Evolutionary conservation across 2,329 filamentous ascomycete genomes (phyloP).

Genomic region (Monosporascus sp.): DNA sequence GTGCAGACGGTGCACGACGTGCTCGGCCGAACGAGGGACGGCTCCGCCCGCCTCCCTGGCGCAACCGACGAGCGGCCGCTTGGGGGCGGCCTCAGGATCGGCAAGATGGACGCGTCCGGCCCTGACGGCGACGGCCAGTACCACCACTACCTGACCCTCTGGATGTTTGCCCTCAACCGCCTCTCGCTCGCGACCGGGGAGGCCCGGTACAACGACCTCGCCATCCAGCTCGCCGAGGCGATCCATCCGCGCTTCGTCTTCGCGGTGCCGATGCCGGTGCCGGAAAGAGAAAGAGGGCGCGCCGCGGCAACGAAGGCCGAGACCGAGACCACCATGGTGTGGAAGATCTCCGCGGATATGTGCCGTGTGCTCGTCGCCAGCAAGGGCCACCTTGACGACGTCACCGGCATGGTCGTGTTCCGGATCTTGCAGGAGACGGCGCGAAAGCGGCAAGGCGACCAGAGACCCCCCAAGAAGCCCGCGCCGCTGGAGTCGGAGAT

Average conservation of each 20-base stretch:
- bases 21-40: slow-evolving; percentile 47
- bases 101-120: slow-evolving; percentile 44
- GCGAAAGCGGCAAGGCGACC: slow-evolving; percentile 15
- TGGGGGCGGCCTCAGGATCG: slow-evolving; percentile 51
- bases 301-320: not conserved
- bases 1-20: slow-evolving; percentile 45
- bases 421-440: slow-evolving; percentile 40
- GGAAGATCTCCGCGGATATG: slow-evolving; percentile 51
- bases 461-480: slow-evolving; percentile 9
- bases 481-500: slow-evolving; percentile 41
- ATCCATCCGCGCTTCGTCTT: slow-evolving; percentile 48
- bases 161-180: slow-evolving; percentile 58
- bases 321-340: slow-evolving; percentile 36
- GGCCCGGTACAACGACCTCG: slow-evolving; percentile 41
- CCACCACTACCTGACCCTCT: slow-evolving; percentile 55
- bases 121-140: slow-evolving; percentile 54
- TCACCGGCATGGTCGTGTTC: slow-evolving; percentile 48
- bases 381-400: slow-evolving; percentile 51
- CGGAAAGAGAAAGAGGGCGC: not conserved
- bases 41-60: slow-evolving; percentile 37
- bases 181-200: slow-evolving; percentile 42
- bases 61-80: slow-evolving; percentile 48
- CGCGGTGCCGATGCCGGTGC: slow-evolving; percentile 6
- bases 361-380: slow-evolving; percentile 38
- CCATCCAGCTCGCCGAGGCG: slow-evolving; percentile 44